A percentile compares a stretch with the other conserved stretches of the same genome.
phyloP scores from a whole-genome alignment of 768 basidiomycete species.

The Russula emetica region DNA sequence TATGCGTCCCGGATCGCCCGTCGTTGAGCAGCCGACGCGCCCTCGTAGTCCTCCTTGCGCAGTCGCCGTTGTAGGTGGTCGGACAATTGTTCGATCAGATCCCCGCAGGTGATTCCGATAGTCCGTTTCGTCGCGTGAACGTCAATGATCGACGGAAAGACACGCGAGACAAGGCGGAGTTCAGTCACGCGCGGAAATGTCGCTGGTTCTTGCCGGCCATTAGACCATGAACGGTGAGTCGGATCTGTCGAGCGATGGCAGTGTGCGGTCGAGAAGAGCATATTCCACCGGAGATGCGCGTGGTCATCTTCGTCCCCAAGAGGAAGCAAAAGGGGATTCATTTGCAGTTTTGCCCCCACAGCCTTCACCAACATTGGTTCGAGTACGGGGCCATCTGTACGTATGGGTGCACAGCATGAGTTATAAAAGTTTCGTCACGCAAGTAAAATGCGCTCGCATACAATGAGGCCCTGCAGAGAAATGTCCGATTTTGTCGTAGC shows the following conservation, averaged over 20 bases:
- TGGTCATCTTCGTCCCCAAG: constrained; percentile 40
- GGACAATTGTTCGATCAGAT: constrained; percentile 55
- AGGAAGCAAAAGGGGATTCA: constrained; percentile 63
- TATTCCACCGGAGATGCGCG: constrained; percentile 66
- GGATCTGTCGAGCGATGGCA: constrained; percentile 62
- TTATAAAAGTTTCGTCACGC: constrained; percentile 3
- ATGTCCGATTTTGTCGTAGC: constrained; percentile 35
- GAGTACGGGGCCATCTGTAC: constrained; percentile 64
- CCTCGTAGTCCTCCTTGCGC: constrained; percentile 49
- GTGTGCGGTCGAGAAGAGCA: constrained; percentile 59
- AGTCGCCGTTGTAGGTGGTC: constrained; percentile 49
- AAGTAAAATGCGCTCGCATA: constrained; percentile 33
- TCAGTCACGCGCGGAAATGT: constrained; percentile 56
- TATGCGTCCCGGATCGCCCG: constrained; percentile 50
- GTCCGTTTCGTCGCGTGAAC: constrained; percentile 42
- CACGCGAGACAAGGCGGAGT: constrained; percentile 50
- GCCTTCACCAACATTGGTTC: constrained; percentile 52
- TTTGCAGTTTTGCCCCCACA: constrained; percentile 43
- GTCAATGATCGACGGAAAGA: constrained; percentile 54
- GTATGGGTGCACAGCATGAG: background rate
- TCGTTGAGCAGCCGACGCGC: constrained; percentile 37
- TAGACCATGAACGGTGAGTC: constrained; percentile 57
- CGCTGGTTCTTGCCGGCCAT: constrained; percentile 59
- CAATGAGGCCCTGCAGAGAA: constrained; percentile 44
- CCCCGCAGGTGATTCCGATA: constrained; percentile 64